Conservation (phyloP, 805 yeast genomes). For the Kazachstania taianensis region DNA sequence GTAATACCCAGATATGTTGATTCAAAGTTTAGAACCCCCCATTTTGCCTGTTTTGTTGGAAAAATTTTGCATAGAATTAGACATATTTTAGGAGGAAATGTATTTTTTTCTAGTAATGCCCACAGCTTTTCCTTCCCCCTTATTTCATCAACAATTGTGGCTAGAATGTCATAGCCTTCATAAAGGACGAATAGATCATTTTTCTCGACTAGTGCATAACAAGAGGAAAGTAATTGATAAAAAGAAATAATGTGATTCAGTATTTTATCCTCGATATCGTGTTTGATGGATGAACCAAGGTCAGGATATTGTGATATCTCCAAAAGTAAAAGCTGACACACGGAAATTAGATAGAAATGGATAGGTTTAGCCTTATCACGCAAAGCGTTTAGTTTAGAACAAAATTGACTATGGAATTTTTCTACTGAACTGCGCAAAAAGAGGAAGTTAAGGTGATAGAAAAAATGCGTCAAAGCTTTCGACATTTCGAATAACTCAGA, state of each 20-base stretch:
- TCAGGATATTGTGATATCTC: constrained; percentile 19
- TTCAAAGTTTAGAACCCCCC: constrained; percentile 17
- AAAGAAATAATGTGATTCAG: constrained; percentile 20
- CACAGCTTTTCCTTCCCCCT: constrained; percentile 12
- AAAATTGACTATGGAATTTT: constrained; percentile 20
- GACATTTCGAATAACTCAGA: constrained; percentile 14
- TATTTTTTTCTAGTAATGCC: constrained; percentile 10
- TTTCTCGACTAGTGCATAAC: constrained; percentile 5
- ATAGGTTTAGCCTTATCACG: constrained; percentile 23
- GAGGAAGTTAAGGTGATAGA: constrained; percentile 14
- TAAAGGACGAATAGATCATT: constrained; percentile 7
- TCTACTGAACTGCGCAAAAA: constrained; percentile 13
- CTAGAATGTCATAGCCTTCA: constrained; percentile 16
- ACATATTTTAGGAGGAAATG: constrained; percentile 13
- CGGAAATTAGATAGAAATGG: constrained; percentile 24
- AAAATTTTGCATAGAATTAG: constrained; percentile 13
- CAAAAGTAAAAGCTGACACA: constrained; percentile 22
- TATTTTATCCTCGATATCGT: constrained; percentile 14
- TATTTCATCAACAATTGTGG: constrained; percentile 9
- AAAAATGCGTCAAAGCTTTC: constrained; percentile 13
- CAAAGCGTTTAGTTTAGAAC: constrained; percentile 16
- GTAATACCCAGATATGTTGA: constrained; percentile 7
- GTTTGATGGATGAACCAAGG: constrained; percentile 7
- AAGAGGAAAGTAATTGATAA: constrained; percentile 19
- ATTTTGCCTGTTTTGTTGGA: constrained; percentile 11